Evolutionary conservation across 2,329 filamentous ascomycete genomes (phyloP).

Genomic region (Colletotrichum horii): DNA sequence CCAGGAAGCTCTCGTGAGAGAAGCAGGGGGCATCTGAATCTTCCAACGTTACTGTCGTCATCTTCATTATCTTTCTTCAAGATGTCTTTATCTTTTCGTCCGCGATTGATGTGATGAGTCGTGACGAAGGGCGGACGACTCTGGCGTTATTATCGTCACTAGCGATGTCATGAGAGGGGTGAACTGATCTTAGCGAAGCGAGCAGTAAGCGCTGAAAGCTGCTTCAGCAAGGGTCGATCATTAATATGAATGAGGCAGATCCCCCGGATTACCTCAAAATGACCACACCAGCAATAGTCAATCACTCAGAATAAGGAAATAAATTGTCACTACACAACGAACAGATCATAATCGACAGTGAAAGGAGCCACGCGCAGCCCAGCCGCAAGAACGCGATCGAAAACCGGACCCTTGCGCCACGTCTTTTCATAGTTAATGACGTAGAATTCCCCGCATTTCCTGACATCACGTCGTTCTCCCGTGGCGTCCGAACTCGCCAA

Average conservation of each 20-base stretch:
- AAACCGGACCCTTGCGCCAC: slow-evolving; percentile 1
- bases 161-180: background rate
- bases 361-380: background rate
- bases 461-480: background rate
- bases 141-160: background rate
- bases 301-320: background rate
- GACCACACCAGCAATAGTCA: background rate
- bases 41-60: slow-evolving; percentile 3
- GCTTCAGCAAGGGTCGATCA: background rate
- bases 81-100: background rate
- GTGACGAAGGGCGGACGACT: background rate
- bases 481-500: background rate
- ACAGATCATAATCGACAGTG: background rate
- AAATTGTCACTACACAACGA: background rate
- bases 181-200: background rate
- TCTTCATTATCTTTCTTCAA: background rate
- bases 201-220: background rate
- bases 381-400: background rate
- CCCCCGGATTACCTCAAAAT: background rate
- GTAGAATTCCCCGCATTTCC: slow-evolving; percentile 5
- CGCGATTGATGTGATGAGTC: background rate
- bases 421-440: background rate
- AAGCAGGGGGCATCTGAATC: slow-evolving; percentile 17
- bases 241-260: background rate
- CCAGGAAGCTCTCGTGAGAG: slow-evolving; percentile 6